A percentile compares a stretch with the other conserved stretches of the same genome.
Conservation (phyloP, 2,329 filamentous ascomycete genomes). For the Talaromyces albobiverticillius region DNA sequence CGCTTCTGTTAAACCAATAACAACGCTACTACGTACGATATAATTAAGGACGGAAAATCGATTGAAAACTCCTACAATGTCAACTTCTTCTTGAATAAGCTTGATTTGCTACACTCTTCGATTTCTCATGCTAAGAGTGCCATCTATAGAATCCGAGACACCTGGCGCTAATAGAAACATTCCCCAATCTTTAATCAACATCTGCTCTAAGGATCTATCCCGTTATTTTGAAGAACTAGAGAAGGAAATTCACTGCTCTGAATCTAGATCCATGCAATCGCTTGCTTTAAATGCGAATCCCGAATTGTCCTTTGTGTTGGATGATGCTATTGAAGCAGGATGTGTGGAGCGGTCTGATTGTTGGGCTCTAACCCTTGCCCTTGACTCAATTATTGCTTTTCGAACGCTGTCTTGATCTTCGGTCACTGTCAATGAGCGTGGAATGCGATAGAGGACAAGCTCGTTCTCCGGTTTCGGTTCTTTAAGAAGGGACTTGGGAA, state of each 20-base stretch:
- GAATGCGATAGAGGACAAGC: constrained; percentile 80
- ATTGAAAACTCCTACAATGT: no score
- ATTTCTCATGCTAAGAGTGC: no score
- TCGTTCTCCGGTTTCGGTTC: constrained; percentile 49
- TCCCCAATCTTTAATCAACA: no score
- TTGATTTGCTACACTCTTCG: no score
- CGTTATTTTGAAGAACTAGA: no score
- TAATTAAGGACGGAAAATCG: no score
- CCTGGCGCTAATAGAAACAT: no score
- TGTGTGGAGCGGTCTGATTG: constrained; percentile 23
- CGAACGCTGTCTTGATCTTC: constrained; percentile 71
- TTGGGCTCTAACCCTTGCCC: constrained; percentile 62
- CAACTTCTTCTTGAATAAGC: no score
- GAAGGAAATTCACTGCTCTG: not conserved
- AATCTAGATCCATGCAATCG: constrained; percentile 12
- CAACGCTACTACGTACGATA: not conserved
- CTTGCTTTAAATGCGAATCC: not conserved
- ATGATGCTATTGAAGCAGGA: not conserved
- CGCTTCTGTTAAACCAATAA: no score
- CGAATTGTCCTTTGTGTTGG: not conserved
- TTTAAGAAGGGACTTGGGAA: constrained; percentile 66
- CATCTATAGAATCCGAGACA: no score
- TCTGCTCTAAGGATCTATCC: no score
- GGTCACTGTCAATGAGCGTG: constrained; percentile 71
- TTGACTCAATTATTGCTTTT: constrained; percentile 77